These are phyloP conservation scores for Pichia sp. DNA, from an alignment of 1,139 yeast genomes.

Conservation along the genomic window DNA sequence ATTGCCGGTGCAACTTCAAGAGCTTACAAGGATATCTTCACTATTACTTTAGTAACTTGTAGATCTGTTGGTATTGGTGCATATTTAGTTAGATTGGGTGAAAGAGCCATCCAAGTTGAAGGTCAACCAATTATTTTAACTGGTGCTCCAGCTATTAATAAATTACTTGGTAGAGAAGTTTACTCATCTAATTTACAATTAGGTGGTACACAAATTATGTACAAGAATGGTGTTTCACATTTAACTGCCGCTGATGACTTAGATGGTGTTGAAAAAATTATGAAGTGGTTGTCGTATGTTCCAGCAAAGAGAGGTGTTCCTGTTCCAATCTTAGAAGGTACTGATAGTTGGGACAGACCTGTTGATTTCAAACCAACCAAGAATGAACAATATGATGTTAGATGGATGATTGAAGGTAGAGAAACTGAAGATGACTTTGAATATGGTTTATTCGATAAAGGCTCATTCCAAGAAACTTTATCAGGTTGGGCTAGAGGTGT, in stretches of 20 bases:
- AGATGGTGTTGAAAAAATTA: slow-evolving; percentile 91
- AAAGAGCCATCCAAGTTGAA: slow-evolving; percentile 96
- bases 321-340: slow-evolving; percentile 79
- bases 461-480: slow-evolving; percentile 93
- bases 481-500: slow-evolving; percentile 99
- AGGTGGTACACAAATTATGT: slow-evolving; percentile 99
- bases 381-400: slow-evolving; percentile 77
- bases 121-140: slow-evolving; percentile 98
- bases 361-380: slow-evolving; percentile 73
- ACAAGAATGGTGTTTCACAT: slow-evolving; percentile 95
- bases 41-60: slow-evolving; percentile 93
- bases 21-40: slow-evolving; percentile 95
- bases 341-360: slow-evolving; percentile 90
- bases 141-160: slow-evolving; percentile 98
- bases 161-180: slow-evolving; percentile 92
- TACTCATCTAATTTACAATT: slow-evolving; percentile 93
- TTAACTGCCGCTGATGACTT: slow-evolving; percentile 92
- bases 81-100: slow-evolving; percentile 93
- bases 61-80: slow-evolving; percentile 99
- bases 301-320: slow-evolving; percentile 90
- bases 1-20: slow-evolving; percentile 98
- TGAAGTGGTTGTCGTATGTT: slow-evolving; percentile 94
- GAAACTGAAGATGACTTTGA: slow-evolving; percentile 66
- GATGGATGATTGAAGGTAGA: slow-evolving; percentile 92
- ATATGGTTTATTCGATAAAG: slow-evolving; percentile 83